A percentile compares a stretch with the other conserved stretches of the same genome.
phyloP scores from a whole-genome alignment of 169 alveolate genomes.

The Fabrea salina region DNA sequence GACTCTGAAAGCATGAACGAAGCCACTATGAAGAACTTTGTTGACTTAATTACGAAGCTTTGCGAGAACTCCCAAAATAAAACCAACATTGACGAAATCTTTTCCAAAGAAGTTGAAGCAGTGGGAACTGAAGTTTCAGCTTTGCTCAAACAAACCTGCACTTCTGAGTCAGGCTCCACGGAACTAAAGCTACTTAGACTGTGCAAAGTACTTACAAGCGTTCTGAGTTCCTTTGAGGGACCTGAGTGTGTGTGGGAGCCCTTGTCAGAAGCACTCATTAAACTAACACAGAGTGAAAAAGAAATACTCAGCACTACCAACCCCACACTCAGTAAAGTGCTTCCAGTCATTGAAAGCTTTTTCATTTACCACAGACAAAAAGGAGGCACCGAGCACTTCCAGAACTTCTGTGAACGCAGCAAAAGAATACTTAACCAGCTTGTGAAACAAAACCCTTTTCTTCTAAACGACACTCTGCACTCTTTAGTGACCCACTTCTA shows the following conservation, averaged over 20 bases:
- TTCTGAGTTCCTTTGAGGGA: background rate
- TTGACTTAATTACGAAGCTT: background rate
- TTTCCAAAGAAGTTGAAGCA: background rate
- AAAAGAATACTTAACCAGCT: constrained; percentile 35
- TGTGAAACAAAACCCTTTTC: constrained; percentile 43
- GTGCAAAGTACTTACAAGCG: background rate
- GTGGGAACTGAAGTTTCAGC: background rate
- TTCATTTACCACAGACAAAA: background rate
- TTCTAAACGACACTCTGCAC: constrained; percentile 66
- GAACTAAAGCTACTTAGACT: background rate
- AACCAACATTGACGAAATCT: background rate
- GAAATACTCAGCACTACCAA: constrained; percentile 7
- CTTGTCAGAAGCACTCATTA: background rate
- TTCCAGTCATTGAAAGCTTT: constrained; percentile 24
- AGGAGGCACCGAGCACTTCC: background rate
- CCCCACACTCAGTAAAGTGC: background rate
- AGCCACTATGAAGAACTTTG: background rate
- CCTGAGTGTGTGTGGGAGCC: constrained; percentile 5
- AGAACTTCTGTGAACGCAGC: constrained; percentile 37
- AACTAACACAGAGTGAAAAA: background rate
- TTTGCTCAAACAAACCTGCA: background rate
- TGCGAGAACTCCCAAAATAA: background rate
- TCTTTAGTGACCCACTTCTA: constrained; percentile 87
- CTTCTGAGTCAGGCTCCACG: background rate
- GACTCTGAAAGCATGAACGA: background rate